Percentiles rank a stretch among this genome's conserved stretches.
Evolutionary conservation across 83 land plant species (phyloP).

Genomic region (Thuja plicata): DNA sequence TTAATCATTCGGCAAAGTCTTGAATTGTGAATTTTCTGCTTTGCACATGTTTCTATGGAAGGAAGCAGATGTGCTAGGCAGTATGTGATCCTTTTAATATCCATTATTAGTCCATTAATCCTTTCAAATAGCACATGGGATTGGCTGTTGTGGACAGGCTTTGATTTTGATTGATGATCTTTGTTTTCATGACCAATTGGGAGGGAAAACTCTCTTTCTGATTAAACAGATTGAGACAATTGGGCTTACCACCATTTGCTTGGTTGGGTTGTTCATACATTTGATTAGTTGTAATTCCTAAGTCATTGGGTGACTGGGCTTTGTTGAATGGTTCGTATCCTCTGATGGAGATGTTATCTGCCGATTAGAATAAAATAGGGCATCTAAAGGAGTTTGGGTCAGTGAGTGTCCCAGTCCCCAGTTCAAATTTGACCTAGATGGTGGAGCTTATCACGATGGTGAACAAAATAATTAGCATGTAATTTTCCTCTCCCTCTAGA

Average conservation of each 20-base stretch:
- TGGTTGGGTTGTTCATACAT: background rate
- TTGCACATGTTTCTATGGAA: background rate
- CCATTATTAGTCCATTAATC: background rate
- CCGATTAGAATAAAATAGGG: background rate
- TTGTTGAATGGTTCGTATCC: background rate
- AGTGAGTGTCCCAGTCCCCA: background rate
- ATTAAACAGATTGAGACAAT: background rate
- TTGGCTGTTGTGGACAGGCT: background rate
- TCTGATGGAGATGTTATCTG: background rate
- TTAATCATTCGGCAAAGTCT: background rate
- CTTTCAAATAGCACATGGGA: background rate
- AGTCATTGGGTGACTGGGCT: background rate
- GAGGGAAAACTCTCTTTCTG: background rate
- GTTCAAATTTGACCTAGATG: background rate
- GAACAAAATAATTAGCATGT: background rate
- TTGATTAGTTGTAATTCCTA: background rate
- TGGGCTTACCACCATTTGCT: background rate
- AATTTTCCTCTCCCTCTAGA: background rate
- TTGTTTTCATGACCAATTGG: background rate
- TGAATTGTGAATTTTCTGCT: background rate
- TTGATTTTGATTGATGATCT: background rate
- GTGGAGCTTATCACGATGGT: background rate
- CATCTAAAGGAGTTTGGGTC: background rate
- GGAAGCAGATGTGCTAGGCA: background rate
- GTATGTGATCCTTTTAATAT: background rate